Conservation (phyloP, 805 yeast genomes). For the Lipomyces anomalus region DNA sequence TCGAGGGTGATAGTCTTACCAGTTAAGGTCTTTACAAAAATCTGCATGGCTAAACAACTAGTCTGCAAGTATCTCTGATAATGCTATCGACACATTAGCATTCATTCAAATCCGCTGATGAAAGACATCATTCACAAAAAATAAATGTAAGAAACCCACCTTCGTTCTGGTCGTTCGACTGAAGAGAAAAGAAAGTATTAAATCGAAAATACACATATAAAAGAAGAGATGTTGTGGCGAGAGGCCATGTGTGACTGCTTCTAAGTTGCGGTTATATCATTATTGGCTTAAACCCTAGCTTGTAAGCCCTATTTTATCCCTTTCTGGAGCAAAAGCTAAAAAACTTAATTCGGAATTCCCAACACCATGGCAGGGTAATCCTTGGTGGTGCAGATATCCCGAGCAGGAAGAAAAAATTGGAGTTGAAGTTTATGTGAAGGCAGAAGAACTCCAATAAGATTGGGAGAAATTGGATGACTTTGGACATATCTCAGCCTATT, state of each 20-base stretch:
- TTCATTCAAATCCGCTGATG: background rate
- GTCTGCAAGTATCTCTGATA: constrained; percentile 34
- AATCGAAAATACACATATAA: background rate
- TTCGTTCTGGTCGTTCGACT: constrained; percentile 27
- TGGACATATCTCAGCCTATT: too few species aligned
- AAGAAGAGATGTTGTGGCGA: background rate
- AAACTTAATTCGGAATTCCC: too few species aligned
- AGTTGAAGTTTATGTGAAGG: too few species aligned
- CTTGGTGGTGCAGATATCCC: too few species aligned
- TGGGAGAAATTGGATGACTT: too few species aligned
- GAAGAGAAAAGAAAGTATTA: background rate
- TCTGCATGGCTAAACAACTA: constrained; percentile 42
- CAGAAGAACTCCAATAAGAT: too few species aligned
- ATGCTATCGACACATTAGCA: constrained; percentile 3
- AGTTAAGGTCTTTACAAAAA: constrained; percentile 98
- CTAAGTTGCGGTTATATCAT: too few species aligned
- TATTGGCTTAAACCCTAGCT: too few species aligned
- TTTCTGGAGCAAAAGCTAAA: too few species aligned
- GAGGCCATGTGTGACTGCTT: background rate
- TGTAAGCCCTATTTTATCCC: too few species aligned
- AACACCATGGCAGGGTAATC: too few species aligned
- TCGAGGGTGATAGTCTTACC: constrained; percentile 98
- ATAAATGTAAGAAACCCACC: constrained; percentile 12
- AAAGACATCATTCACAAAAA: background rate
- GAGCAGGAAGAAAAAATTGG: too few species aligned